These are phyloP conservation scores for Biscogniauxia mediterranea DNA, from an alignment of 2,329 filamentous ascomycete species.

Conservation along the genomic window DNA sequence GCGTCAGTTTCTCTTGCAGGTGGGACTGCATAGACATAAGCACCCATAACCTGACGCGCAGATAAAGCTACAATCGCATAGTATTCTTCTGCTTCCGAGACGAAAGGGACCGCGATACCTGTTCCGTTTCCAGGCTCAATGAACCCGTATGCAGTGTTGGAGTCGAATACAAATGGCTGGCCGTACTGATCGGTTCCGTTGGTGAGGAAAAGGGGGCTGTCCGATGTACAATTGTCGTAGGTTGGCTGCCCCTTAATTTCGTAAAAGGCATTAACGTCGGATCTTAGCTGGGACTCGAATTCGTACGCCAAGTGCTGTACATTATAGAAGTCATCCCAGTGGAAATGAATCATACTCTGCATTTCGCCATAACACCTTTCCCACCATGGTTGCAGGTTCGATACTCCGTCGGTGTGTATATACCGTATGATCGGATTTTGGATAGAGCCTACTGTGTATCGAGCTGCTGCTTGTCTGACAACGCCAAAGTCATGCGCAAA, in stretches of 20 bases:
- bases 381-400: conserved; percentile 70
- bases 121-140: conserved; percentile 46
- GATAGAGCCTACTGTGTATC: conserved; percentile 68
- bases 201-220: conserved; percentile 30
- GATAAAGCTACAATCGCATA: conserved; percentile 74
- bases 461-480: conserved; percentile 44
- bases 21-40: conserved; percentile 69
- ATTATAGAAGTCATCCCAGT: conserved; percentile 64
- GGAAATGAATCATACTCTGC: conserved; percentile 60
- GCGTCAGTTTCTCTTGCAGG: conserved; percentile 33
- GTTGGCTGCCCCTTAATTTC: conserved; percentile 41
- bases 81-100: conserved; percentile 72
- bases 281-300: conserved; percentile 63
- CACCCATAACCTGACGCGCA: conserved; percentile 75
- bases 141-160: conserved; percentile 22
- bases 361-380: conserved; percentile 62
- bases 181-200: conserved; percentile 28
- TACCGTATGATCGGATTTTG: conserved; percentile 70
- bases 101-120: conserved; percentile 56
- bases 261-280: conserved; percentile 66
- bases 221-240: conserved; percentile 54
- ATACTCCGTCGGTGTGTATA: conserved; percentile 64
- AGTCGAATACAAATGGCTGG: conserved; percentile 20
- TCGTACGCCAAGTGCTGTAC: conserved; percentile 59
- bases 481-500: conserved; percentile 52